phyloP scores from a whole-genome alignment of 371 early-diverging fungal species.

The Basidiobolus meristosporus region DNA sequence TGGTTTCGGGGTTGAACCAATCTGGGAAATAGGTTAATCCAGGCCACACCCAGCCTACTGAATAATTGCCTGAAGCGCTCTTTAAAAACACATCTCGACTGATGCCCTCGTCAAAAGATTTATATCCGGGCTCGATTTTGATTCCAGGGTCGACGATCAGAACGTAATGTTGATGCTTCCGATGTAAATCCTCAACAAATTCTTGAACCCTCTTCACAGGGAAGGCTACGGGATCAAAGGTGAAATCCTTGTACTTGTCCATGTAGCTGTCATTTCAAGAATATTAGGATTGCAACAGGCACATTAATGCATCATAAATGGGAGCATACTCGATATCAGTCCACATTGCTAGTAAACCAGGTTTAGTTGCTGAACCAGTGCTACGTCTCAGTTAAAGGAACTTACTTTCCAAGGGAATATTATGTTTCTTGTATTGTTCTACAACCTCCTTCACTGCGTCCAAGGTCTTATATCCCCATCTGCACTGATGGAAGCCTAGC shows the following conservation, averaged over 20 bases:
- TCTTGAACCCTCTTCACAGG: constrained; percentile 11
- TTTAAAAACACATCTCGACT: constrained; percentile 22
- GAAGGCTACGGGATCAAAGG: constrained; percentile 20
- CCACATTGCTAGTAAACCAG: no score
- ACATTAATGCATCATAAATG: no score
- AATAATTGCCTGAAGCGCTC: constrained; percentile 15
- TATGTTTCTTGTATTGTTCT: constrained; percentile 18
- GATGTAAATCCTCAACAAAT: constrained; percentile 10
- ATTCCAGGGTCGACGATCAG: constrained; percentile 39
- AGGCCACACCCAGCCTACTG: constrained; percentile 43
- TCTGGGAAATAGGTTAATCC: constrained; percentile 46
- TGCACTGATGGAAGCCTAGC: not conserved
- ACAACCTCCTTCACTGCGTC: constrained; percentile 28
- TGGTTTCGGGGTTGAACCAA: constrained; percentile 26
- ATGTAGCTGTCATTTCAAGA: no score
- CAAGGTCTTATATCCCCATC: constrained; percentile 44
- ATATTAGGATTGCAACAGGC: no score
- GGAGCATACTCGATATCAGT: constrained; percentile 55
- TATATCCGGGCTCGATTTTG: constrained; percentile 12
- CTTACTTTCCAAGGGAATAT: constrained; percentile 49
- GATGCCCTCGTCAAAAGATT: constrained; percentile 18
- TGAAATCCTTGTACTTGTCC: constrained; percentile 27
- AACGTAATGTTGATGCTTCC: constrained; percentile 18
- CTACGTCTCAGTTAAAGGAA: no score
- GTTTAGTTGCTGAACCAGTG: no score